A percentile compares a stretch with the other conserved stretches of the same genome.
Conservation (phyloP, 2,329 filamentous ascomycete genomes). For the Plenodomus biglobosus region DNA sequence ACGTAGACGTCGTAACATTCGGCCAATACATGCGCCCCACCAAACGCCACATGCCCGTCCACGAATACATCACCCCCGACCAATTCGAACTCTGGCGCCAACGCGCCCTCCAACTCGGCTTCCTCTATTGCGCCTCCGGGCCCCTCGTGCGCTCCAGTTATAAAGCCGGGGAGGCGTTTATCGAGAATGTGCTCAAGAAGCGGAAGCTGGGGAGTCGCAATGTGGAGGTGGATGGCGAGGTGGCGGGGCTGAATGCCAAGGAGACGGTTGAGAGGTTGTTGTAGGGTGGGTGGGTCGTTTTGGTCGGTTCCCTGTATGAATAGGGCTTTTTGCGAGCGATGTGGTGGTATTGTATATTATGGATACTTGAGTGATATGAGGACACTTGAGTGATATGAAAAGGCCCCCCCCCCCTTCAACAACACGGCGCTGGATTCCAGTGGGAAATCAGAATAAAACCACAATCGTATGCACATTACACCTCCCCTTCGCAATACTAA, state of each 20-base stretch:
- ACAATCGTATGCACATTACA: too few relatives aligned
- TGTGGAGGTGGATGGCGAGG: constrained; percentile 2
- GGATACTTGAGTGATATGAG: too few relatives aligned
- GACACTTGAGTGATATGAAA: too few relatives aligned
- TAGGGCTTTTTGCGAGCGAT: too few relatives aligned
- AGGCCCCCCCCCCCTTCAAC: too few relatives aligned
- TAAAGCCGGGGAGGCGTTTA: constrained; percentile 97
- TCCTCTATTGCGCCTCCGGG: constrained; percentile 93
- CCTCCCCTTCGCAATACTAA: too few relatives aligned
- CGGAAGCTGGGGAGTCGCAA: constrained; percentile 16
- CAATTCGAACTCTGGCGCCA: constrained; percentile 90
- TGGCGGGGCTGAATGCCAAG: constrained; percentile 10
- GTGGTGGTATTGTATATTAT: too few relatives aligned
- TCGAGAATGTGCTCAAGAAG: constrained; percentile 96
- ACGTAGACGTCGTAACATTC: constrained; percentile 95
- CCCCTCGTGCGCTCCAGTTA: constrained; percentile 93
- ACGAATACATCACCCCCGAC: constrained; percentile 90
- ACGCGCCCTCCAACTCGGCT: constrained; percentile 89
- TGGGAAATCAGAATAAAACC: too few relatives aligned
- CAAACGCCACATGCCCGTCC: constrained; percentile 95
- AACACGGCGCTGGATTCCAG: too few relatives aligned
- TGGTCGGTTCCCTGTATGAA: too few relatives aligned
- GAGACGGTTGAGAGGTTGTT: neutral
- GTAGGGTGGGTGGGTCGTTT: too few relatives aligned
- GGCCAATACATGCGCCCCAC: constrained; percentile 99